A percentile compares a stretch with the other conserved stretches of the same genome.
phyloP scores from a whole-genome alignment of 768 basidiomycete genomes.

The Boletales sp. region DNA sequence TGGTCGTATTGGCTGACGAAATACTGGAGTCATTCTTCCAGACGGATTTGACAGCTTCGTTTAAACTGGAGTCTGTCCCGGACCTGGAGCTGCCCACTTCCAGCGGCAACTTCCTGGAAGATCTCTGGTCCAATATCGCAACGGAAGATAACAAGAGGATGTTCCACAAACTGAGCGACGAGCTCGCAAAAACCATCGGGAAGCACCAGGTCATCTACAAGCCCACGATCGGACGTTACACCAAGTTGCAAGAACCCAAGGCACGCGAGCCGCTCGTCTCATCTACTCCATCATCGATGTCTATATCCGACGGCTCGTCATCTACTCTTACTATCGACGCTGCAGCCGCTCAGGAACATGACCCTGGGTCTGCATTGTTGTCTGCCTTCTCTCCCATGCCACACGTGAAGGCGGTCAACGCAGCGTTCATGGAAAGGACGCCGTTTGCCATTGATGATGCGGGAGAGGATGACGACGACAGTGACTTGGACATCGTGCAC shows the following conservation, averaged over 20 bases:
- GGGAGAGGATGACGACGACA: constrained; percentile 63
- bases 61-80: constrained; percentile 69
- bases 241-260: constrained; percentile 81
- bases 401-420: constrained; percentile 71
- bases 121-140: constrained; percentile 85
- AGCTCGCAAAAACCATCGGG: constrained; percentile 91
- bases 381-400: constrained; percentile 51
- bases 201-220: constrained; percentile 81
- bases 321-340: constrained; percentile 53
- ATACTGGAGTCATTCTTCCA: constrained; percentile 97
- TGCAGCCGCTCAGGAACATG: constrained; percentile 16
- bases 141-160: constrained; percentile 92
- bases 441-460: constrained; percentile 98
- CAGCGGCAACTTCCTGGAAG: constrained; percentile 67
- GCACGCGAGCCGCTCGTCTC: constrained; percentile 84
- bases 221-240: constrained; percentile 85
- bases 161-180: constrained; percentile 90
- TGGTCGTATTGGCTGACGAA: constrained; percentile 97
- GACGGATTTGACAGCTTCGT: constrained; percentile 84
- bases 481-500: constrained; percentile 51
- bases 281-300: constrained; percentile 54
- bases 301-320: constrained; percentile 36
- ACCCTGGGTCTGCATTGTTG: constrained; percentile 17
- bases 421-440: constrained; percentile 86
- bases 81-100: constrained; percentile 62